A percentile compares a stretch with the other conserved stretches of the same genome.
phyloP scores from a whole-genome alignment of 2,329 filamentous ascomycete species.

The Colletotrichum endophyticum region DNA sequence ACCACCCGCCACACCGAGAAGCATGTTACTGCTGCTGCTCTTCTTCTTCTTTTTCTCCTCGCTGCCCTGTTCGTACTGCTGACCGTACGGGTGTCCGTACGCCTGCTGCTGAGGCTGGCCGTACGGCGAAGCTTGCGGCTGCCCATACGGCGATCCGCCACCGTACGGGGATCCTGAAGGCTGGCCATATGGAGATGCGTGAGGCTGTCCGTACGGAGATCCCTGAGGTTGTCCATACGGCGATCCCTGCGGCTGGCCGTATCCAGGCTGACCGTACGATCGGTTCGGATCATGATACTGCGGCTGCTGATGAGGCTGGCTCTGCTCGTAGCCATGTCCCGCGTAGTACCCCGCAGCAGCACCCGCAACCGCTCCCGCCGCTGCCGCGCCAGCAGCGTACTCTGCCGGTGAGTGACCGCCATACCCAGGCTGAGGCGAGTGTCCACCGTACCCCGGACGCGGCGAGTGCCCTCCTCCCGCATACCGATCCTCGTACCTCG shows the following conservation, averaged over 20 bases:
- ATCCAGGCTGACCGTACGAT: neutral
- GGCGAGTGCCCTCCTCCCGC: constrained; percentile 6
- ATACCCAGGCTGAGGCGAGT: constrained; percentile 20
- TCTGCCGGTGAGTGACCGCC: constrained; percentile 20
- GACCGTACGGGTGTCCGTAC: neutral
- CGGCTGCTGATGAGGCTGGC: neutral
- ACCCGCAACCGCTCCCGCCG: constrained; percentile 8
- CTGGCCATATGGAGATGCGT: neutral
- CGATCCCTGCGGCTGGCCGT: neutral
- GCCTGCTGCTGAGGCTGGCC: neutral
- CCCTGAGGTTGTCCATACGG: neutral
- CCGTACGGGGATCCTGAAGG: neutral
- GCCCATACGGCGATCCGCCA: neutral
- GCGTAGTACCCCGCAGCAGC: constrained; percentile 15
- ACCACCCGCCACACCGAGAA: constrained; percentile 63
- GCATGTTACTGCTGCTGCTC: constrained; percentile 52
- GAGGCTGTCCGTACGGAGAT: neutral
- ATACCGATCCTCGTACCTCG: constrained; percentile 18
- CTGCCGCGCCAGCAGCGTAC: constrained; percentile 8
- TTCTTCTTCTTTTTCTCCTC: constrained; percentile 34
- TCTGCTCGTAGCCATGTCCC: neutral
- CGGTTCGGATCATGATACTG: neutral
- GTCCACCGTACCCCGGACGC: constrained; percentile 13
- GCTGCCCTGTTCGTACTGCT: constrained; percentile 7
- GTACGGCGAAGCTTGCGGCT: neutral